Evolutionary conservation across 169 alveolate genomes (phyloP).

Genomic region (Eimeria acervulina): DNA sequence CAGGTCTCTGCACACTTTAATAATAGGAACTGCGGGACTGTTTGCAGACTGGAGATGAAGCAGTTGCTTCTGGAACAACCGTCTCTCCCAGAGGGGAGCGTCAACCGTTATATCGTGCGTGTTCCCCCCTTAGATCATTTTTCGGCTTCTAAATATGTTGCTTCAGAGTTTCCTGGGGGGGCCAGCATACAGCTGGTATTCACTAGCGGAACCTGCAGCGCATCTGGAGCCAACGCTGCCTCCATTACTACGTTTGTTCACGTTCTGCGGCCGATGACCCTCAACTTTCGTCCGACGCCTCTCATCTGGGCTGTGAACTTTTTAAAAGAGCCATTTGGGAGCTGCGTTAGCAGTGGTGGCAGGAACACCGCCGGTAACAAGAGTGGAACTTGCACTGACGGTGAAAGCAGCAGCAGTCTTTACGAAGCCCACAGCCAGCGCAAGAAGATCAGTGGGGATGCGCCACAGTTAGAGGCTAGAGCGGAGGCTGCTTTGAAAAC

Average conservation of each 20-base stretch:
- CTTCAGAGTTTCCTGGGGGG: neutral
- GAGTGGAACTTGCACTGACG: neutral
- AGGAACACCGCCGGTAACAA: neutral
- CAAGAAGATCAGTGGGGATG: neutral
- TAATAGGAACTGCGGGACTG: neutral
- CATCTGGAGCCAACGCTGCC: neutral
- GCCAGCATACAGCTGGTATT: conserved; percentile 24
- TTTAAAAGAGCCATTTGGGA: conserved; percentile 5
- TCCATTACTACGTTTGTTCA: neutral
- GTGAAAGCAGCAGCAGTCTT: neutral
- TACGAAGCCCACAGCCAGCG: neutral
- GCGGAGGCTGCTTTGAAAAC: neutral
- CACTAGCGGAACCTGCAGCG: neutral
- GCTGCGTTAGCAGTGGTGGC: neutral
- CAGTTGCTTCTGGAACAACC: conserved; percentile 71
- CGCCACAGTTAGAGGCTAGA: neutral
- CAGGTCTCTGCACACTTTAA: conserved; percentile 26
- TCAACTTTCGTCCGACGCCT: conserved; percentile 68
- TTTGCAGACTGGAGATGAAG: neutral
- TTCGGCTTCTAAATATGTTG: neutral
- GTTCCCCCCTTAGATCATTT: neutral
- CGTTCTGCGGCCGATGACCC: conserved; percentile 63
- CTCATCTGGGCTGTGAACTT: conserved; percentile 30
- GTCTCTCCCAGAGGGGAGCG: conserved; percentile 20
- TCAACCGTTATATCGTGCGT: conserved; percentile 41